These are phyloP conservation scores for Nicotiana paniculata DNA, from an alignment of 257 asterid species.

Conservation along the genomic window DNA sequence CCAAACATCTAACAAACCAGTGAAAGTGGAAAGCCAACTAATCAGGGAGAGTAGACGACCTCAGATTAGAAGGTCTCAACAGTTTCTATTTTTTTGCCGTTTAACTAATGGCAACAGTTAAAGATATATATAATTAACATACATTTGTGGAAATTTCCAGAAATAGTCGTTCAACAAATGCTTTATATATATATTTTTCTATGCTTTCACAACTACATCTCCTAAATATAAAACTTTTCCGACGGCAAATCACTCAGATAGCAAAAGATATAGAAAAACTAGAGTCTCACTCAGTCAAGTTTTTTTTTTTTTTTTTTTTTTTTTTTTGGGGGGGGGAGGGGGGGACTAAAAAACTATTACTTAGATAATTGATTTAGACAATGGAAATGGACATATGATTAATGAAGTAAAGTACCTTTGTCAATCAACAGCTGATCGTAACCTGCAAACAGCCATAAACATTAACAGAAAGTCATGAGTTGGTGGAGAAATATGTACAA, in stretches of 20 bases:
- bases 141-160: background rate
- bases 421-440: background rate
- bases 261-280: background rate
- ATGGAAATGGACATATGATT: background rate
- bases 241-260: background rate
- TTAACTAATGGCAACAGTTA: background rate
- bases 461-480: background rate
- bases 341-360: background rate
- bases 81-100: background rate
- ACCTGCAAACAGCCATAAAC: background rate
- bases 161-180: background rate
- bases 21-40: slow-evolving; percentile 7
- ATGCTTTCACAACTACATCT: background rate
- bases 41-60: background rate
- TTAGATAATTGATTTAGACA: background rate
- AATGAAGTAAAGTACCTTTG: background rate
- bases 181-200: background rate
- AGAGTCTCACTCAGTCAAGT: too few species aligned
- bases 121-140: background rate
- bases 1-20: background rate
- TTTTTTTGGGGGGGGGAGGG: too few species aligned
- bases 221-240: background rate
- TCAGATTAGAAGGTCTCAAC: background rate
- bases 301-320: too few species aligned
- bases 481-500: background rate